Conservation (phyloP, 75 land plant genomes). For the Cunninghamia lanceolata region DNA sequence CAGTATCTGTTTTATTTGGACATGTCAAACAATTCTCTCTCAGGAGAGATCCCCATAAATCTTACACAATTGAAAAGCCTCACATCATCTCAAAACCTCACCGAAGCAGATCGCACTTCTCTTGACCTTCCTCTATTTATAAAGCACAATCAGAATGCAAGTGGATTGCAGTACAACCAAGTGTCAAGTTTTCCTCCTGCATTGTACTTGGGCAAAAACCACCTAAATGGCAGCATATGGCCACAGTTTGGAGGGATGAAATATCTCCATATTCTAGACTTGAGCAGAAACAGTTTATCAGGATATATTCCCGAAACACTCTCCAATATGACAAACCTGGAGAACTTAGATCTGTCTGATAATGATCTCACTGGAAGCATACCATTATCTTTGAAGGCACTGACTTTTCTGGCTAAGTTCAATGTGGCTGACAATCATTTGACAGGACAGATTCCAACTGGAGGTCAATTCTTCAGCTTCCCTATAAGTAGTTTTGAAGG, state of each 20-base stretch:
- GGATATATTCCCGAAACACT: conserved; percentile 36
- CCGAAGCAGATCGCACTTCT: conserved; percentile 5
- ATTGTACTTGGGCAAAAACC: conserved; percentile 42
- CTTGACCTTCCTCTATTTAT: conserved; percentile 35
- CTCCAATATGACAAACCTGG: conserved; percentile 23
- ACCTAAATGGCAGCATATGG: conserved; percentile 47
- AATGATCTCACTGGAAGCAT: conserved; percentile 39
- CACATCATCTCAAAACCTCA: conserved; percentile 20
- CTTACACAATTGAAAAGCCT: conserved; percentile 36
- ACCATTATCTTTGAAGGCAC: conserved; percentile 27
- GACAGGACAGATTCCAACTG: conserved; percentile 29
- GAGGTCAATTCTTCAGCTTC: conserved; percentile 42
- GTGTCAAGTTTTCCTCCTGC: conserved; percentile 49
- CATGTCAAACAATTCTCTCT: conserved; percentile 51
- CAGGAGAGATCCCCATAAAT: conserved; percentile 34
- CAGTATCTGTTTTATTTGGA: conserved; percentile 34
- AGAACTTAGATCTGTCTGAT: conserved; percentile 38
- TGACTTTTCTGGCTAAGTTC: conserved; percentile 38
- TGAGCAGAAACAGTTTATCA: conserved; percentile 31
- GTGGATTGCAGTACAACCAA: conserved; percentile 47
- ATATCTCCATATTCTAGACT: conserved; percentile 26
- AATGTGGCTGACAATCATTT: conserved; percentile 44
- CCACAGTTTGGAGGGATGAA: conserved; percentile 30
- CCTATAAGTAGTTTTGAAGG: conserved; percentile 30
- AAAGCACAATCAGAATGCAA: conserved; percentile 24